phyloP scores from a whole-genome alignment of 306 rosid genomes.

The Hylodesmum podocarpum region DNA sequence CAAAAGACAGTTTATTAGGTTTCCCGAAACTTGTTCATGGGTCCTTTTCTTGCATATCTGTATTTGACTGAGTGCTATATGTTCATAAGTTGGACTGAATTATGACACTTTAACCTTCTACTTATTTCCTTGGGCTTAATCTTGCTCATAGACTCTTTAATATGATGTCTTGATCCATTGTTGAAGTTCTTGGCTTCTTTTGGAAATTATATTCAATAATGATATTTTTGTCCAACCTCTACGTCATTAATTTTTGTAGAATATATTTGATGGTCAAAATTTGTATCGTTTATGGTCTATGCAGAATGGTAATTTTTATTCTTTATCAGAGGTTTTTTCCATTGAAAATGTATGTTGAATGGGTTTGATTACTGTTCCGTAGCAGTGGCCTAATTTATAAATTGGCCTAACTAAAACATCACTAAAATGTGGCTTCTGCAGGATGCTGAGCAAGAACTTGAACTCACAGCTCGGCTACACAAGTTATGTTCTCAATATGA shows the following conservation, averaged over 20 bases:
- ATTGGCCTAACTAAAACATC: conserved; percentile 12
- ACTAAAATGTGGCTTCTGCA: conserved; percentile 43
- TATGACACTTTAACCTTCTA: neutral
- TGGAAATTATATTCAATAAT: neutral
- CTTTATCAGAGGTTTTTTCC: neutral
- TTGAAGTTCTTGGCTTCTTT: neutral
- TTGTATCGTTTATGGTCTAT: neutral
- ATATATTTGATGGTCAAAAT: neutral
- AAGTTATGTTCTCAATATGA: conserved; percentile 79
- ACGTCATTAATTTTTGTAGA: neutral
- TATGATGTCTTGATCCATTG: neutral
- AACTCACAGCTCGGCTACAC: conserved; percentile 54
- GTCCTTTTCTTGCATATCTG: neutral
- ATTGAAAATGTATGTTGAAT: conserved; percentile 19
- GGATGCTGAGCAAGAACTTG: conserved; percentile 67
- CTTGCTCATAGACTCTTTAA: neutral
- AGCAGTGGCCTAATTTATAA: conserved; percentile 6
- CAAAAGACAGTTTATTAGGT: neutral
- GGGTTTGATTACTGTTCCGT: conserved; percentile 12
- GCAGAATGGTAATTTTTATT: neutral
- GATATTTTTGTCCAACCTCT: neutral
- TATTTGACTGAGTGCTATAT: neutral
- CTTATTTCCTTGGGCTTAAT: neutral
- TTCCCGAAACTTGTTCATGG: neutral
- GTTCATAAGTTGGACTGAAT: neutral